phyloP scores from a whole-genome alignment of 1,139 yeast genomes.

The Debaryomyces nepalensis region DNA sequence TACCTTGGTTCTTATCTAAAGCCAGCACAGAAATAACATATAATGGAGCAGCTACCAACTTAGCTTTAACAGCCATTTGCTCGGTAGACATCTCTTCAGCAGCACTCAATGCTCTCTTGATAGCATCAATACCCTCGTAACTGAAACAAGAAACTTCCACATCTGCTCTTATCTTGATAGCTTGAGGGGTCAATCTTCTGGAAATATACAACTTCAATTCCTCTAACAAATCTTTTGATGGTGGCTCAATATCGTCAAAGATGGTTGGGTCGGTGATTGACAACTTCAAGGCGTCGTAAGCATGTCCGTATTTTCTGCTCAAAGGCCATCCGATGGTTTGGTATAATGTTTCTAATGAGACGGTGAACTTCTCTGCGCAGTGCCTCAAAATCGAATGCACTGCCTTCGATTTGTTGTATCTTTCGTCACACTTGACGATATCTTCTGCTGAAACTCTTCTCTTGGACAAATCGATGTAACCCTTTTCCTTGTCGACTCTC shows the following conservation, averaged over 20 bases:
- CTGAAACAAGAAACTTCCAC: slow-evolving; percentile 96
- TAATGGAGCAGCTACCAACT: slow-evolving; percentile 96
- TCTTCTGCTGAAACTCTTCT: slow-evolving; percentile 99
- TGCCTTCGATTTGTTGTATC: slow-evolving; percentile 95
- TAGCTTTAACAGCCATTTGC: slow-evolving; percentile 84
- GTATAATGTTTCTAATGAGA: slow-evolving; percentile 84
- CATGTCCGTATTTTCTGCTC: slow-evolving; percentile 94
- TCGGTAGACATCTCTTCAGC: slow-evolving; percentile 89
- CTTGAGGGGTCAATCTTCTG: slow-evolving; percentile 96
- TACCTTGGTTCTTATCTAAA: slow-evolving; percentile 87
- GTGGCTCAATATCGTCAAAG: slow-evolving; percentile 79
- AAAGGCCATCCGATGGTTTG: slow-evolving; percentile 96
- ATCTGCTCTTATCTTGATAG: slow-evolving; percentile 96
- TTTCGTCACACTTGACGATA: slow-evolving; percentile 95
- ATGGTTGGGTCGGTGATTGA: slow-evolving; percentile 92
- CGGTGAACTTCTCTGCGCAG: slow-evolving; percentile 95
- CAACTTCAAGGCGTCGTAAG: slow-evolving; percentile 95
- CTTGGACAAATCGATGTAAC: slow-evolving; percentile 95
- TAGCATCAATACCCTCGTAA: slow-evolving; percentile 98
- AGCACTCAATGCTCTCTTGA: slow-evolving; percentile 81
- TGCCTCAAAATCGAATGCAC: slow-evolving; percentile 97
- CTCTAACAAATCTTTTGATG: slow-evolving; percentile 71
- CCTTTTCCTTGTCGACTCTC: slow-evolving; percentile 98
- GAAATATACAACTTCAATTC: slow-evolving; percentile 86
- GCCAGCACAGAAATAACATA: slow-evolving; percentile 94